These are phyloP conservation scores for Mycotypha africana DNA, from an alignment of 371 early-diverging fungal genomes.

Conservation along the genomic window DNA sequence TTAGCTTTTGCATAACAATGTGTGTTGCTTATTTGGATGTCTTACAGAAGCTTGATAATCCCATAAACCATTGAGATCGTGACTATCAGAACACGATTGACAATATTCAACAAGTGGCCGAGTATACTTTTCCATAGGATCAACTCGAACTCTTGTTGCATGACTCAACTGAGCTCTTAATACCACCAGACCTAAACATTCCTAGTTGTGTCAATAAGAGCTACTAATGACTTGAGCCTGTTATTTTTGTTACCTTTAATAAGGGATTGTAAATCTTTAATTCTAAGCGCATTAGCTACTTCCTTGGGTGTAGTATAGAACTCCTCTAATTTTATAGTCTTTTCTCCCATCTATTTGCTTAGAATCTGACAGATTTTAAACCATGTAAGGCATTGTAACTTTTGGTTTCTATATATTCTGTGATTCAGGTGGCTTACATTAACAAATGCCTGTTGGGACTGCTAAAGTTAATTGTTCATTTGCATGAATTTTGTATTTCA, in stretches of 20 bases:
- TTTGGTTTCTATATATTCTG: background rate
- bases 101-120: slow-evolving; percentile 42
- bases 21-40: background rate
- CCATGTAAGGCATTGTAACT: too few relatives aligned
- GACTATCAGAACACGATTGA: slow-evolving; percentile 31
- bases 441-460: background rate
- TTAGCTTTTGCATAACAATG: background rate
- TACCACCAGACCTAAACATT: slow-evolving; percentile 13
- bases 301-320: slow-evolving; percentile 24
- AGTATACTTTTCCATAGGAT: slow-evolving; percentile 38
- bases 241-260: slow-evolving; percentile 17
- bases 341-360: background rate
- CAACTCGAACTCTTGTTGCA: slow-evolving; percentile 30
- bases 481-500: background rate
- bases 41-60: slow-evolving; percentile 37
- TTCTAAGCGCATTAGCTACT: slow-evolving; percentile 18
- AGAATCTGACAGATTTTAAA: too few relatives aligned
- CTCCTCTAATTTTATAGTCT: slow-evolving; percentile 14
- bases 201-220: too few relatives aligned
- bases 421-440: background rate
- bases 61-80: slow-evolving; percentile 36
- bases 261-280: slow-evolving; percentile 19
- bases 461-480: background rate
- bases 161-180: slow-evolving; percentile 25
- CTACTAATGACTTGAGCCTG: too few relatives aligned